Evolutionary conservation across 1,284 basidiomycete species (phyloP), one percentile per base, ranked within the genome.

Genomic region (Cryptococcus sp.): DNA sequence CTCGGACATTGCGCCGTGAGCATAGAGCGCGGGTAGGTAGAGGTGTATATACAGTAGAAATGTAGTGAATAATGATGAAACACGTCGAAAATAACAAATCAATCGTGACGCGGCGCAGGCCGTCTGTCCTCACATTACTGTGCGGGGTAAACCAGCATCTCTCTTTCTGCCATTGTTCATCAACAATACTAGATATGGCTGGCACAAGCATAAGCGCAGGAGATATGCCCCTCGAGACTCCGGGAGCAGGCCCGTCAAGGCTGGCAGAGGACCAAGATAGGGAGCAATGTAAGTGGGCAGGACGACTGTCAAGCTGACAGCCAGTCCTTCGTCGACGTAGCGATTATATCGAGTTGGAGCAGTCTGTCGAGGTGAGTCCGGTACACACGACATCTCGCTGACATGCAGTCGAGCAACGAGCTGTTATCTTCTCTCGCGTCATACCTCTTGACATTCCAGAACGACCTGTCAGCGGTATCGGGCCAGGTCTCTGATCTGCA

Each of bases 401-500:
- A 60, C 49, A 20, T 40, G 25, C 56, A 78, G 75, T 74, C 77
- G 3, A 77, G 76, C 57, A 70, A 63, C 42, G 82, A 83, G 64
- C 82, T 97, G 43, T 82, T 98, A 48, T 86, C 90, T 64, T 91
- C 91, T 0, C 83, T 99, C 3, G 88, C 94, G 65, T 83, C 85
- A 2, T 98, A 98, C 76, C 83, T 98, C 11, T 92, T 92, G 1
- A 95, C 91, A 0, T 99, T 99, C 70, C 93, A 97, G 77, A 88
- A 85, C 65, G 94, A 99, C 78, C 83, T 99, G 5, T 89, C 90
- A 3, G 87, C 88, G 2, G 93, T 98, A 5, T 97, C 95, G 3
- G 90, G 91, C 0, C 94, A 99, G 73, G 96, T 99, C 72, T 88
- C 91, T 0, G 90, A 95, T 64, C 83, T 99, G 23, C 95, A 99